Evolutionary conservation across 192 early-diverging fungal genomes (phyloP), one percentile per base, ranked within the genome.

Genomic region (Funneliformis geosporum): DNA sequence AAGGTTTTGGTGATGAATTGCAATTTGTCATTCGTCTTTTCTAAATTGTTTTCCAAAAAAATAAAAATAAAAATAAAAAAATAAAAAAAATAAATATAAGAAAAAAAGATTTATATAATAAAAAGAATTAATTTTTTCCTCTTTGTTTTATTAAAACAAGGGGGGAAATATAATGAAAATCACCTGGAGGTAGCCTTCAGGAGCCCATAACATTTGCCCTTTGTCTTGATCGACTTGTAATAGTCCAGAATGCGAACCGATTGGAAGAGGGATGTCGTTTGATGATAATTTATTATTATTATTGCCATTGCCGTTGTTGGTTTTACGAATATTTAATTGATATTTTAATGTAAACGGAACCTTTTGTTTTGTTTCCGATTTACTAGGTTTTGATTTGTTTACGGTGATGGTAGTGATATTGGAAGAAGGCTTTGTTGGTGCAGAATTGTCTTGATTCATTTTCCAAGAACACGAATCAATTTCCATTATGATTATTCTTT

Each of bases 141-240:
- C 14, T 23, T 64, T 12, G 43, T 65, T 64, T 5, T n/a, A n/a
- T n/a, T n/a, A n/a, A n/a, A n/a, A n/a, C n/a, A n/a, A n/a, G n/a
- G n/a, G n/a, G n/a, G n/a, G 21, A 42, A 76, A n/a, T n/a, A 38
- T 65, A n/a, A 64, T 62, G 66, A 46, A 33, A 50, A 46, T 67
- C 67, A 78, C 76, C 76, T 61, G 60, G 18, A 68, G 61, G 25
- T 78, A 78, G 8, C 55, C 44, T 23, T 78, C 76, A 8, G 76
- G 27, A 18, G 64, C 62, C 76, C 76, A 78, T 38, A 40, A 78
- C 55, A 78, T 50, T 68, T 78, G 76, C 11, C 76, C 76, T 46
- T 78, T 78, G 16, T 27, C 46, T 21, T 39, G 43, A 47, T 78
- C 64, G 21, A 69, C 67, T 43, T 8, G 28, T 38, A 69, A 16